Base-by-base conservation (phyloP, 805 yeast genomes). In the Suhomyces pyralidae region DNA sequence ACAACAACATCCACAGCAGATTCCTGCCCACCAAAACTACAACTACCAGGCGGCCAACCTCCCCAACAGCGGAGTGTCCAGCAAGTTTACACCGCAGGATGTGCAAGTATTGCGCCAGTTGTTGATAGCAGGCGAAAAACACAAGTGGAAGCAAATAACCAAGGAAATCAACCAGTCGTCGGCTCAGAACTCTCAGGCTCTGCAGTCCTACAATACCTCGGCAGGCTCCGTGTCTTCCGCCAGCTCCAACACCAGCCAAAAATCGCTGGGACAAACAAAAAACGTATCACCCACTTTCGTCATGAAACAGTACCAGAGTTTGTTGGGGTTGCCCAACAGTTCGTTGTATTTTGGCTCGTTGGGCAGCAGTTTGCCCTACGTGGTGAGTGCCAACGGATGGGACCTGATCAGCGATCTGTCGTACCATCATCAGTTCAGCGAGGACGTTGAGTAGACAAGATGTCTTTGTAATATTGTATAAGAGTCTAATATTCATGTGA, bases 71-170 rank as follows among this genome's bases (percentile, higher is more conserved):
- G 30, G 32, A 25, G 32, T 49, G 26, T 45, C 51, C 19, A 51
- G 48, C 30, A 57, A 57, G 50, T 79, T 82, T 70, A 62, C 73
- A 1, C 60, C 65, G 7, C 79, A 76, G 32, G 85, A 81, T 54
- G 61, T 75, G 10, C 76, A 71, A 45, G 73, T 79, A 19, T 70
- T 82, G 52, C 69, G 73, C 52, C 78, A 77, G 45, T 62, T 82
- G 45, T 68, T 83, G 49, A 74, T 72, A 20, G 68, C 75, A 3
- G 86, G 82, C 3, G 87, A 82, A 57, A 73, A 80, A 52, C 78
- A 79, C 58, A 82, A 82, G 60, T 82, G 87, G 87, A 79, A 79
- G 61, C 82, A 74, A 59, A 75, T 83, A 57, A 79, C 86, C 48
- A 77, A 40, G 63, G 63, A 59, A 45, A 58, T 61, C 52, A 61